A percentile compares a stretch with the other conserved stretches of the same genome.
These are phyloP conservation scores for Solanum hybrid DNA, from an alignment of 305 asterid genomes.

Conservation along the genomic window DNA sequence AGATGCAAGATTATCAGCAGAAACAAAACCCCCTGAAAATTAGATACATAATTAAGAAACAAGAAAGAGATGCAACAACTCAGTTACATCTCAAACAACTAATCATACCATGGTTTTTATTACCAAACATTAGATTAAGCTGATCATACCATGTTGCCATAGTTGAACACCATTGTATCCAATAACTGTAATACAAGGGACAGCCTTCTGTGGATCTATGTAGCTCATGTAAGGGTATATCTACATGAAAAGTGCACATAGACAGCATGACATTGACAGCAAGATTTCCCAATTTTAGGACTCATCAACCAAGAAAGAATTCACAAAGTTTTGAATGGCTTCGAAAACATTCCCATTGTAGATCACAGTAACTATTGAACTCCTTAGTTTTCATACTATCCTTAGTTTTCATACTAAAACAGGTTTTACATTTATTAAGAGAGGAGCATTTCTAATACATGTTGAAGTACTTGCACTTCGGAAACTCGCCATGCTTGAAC, in stretches of 20 bases:
- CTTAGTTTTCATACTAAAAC: background rate
- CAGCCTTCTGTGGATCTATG: conserved; percentile 64
- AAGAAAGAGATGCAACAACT: background rate
- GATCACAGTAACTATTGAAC: background rate
- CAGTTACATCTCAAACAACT: background rate
- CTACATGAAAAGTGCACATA: conserved; percentile 3
- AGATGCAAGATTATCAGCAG: conserved; percentile 64
- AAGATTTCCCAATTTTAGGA: background rate
- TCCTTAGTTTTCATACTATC: background rate
- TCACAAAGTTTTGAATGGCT: background rate
- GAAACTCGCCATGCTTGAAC: background rate
- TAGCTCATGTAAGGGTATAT: conserved; percentile 41
- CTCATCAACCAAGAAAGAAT: background rate
- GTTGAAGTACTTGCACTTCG: background rate
- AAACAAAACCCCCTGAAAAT: conserved; percentile 52
- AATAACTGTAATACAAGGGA: conserved; percentile 77
- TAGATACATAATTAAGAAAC: background rate
- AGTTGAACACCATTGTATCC: conserved; percentile 75
- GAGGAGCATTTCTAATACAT: background rate
- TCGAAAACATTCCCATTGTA: background rate
- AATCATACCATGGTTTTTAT: conserved; percentile 37
- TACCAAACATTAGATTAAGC: background rate
- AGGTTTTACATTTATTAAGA: background rate
- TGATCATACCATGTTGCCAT: conserved; percentile 67
- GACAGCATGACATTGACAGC: background rate